Evolutionary conservation across 495 filamentous ascomycete genomes (phyloP), one percentile per base, ranked within the genome.

Genomic region (Penicillium alfredii): DNA sequence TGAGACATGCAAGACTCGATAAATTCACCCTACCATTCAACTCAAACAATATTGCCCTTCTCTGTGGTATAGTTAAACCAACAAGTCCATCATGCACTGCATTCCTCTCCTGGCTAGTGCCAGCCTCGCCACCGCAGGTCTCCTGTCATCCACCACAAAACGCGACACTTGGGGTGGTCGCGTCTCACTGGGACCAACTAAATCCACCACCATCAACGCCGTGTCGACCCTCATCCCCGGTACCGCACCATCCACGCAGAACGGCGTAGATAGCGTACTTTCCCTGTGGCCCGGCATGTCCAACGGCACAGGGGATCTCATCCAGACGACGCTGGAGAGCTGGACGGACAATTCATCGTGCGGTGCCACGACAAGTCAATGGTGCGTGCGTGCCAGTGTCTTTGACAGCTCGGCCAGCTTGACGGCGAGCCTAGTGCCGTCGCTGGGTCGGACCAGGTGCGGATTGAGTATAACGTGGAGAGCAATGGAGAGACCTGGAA

Each of bases 271-370:
- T n/a, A n/a, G 63, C 5, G 51, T 44, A 13, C 46, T 68, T 0
- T 68, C 64, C 49, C 49, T 68, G 16, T 68, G 64, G 64, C 64
- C 61, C 10, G 64, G 62, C 0, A 68, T 68, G 62, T 63, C 59
- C 45, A 68, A 68, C 36, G 57, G 63, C 21, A 68, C 64, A 1
- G 63, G 64, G 3, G 64, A 68, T 33, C 39, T 68, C 11, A 44
- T 66, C 38, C 61, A 68, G 48, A 58, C 60, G 1, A 62, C 58
- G 12, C 46, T 62, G 1, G 57, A 64, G 25, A 55, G 53, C 40
- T 61, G 58, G 58, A 33, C 44, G 4, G 42, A 40, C 32, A 64
- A 64, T 38, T 32, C 39, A 18, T 64, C 58, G 60, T 64, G 60
- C 31, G 60, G 58, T 24, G 55, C 58, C n/a, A 39, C 28, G 4